A percentile compares a stretch with the other conserved stretches of the same genome.
These are phyloP conservation scores for Cruciata laevipes DNA, from an alignment of 257 asterid genomes.

Conservation along the genomic window DNA sequence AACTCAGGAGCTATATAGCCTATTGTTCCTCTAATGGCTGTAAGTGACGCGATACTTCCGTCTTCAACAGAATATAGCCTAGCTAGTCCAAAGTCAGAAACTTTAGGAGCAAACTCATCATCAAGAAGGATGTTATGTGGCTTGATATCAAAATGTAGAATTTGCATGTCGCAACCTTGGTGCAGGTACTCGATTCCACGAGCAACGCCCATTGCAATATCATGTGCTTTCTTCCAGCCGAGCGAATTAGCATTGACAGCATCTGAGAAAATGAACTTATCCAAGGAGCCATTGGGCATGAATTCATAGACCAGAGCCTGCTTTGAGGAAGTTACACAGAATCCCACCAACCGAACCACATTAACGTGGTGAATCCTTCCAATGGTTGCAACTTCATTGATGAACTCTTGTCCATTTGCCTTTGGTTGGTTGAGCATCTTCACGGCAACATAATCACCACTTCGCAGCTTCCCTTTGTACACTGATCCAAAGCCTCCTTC, in stretches of 20 bases:
- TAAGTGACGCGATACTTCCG: too few relatives aligned
- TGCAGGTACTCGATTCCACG: conserved; percentile 14
- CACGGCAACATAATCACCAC: neutral
- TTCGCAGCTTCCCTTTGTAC: neutral
- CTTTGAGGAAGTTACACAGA: too few relatives aligned
- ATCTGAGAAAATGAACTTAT: conserved; percentile 2
- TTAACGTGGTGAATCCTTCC: neutral
- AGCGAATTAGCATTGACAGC: neutral
- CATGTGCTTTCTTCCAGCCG: conserved; percentile 6
- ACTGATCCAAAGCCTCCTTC: neutral
- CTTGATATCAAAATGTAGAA: too few relatives aligned
- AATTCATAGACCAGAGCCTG: neutral
- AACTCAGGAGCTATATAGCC: too few relatives aligned
- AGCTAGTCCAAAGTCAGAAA: too few relatives aligned
- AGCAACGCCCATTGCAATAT: conserved; percentile 21
- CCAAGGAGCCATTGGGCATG: conserved; percentile 7
- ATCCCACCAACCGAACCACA: too few relatives aligned
- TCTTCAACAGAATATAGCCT: too few relatives aligned
- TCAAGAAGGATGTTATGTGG: too few relatives aligned
- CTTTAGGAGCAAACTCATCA: too few relatives aligned
- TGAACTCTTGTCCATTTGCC: neutral
- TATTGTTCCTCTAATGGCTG: too few relatives aligned
- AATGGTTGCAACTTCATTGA: conserved; percentile 19
- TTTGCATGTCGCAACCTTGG: conserved; percentile 8
- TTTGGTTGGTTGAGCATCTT: neutral